Percentiles rank a stretch among this genome's conserved stretches.
Conservation (phyloP, 192 early-diverging fungal species). For the Backusella macrospora region DNA sequence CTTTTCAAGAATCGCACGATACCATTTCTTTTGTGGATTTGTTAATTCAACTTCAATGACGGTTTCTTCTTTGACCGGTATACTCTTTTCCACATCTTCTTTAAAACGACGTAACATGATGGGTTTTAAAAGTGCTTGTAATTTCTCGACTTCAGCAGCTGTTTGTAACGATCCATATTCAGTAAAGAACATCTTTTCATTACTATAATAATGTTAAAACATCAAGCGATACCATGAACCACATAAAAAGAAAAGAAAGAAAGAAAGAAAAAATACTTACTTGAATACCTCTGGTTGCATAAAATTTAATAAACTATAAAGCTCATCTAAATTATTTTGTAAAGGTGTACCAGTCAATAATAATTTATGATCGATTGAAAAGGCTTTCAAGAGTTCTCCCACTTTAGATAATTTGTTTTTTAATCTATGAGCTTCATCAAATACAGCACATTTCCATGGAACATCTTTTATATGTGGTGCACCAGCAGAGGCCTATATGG, state of each 20-base stretch:
- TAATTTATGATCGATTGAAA: conserved; percentile 75
- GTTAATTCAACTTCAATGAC: conserved; percentile 87
- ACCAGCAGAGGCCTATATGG: conserved; percentile 49
- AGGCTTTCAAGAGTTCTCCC: conserved; percentile 71
- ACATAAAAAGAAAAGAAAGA: too few relatives aligned
- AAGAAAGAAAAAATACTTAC: too few relatives aligned
- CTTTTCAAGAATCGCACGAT: conserved; percentile 80
- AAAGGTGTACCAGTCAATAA: conserved; percentile 85
- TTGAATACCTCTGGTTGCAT: conserved; percentile 66
- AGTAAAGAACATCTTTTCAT: conserved; percentile 67
- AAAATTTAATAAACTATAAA: conserved; percentile 82
- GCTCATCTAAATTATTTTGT: conserved; percentile 82
- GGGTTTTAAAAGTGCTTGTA: conserved; percentile 79
- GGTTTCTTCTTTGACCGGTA: conserved; percentile 89
- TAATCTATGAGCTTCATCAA: conserved; percentile 87
- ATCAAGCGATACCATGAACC: too few relatives aligned
- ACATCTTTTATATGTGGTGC: conserved; percentile 72
- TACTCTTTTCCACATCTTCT: conserved; percentile 87
- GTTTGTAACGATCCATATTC: conserved; percentile 73
- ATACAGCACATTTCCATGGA: conserved; percentile 68
- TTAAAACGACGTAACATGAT: conserved; percentile 87
- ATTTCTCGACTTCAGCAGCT: conserved; percentile 73
- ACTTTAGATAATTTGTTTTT: conserved; percentile 86
- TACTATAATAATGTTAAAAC: conserved; percentile 48
- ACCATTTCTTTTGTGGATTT: conserved; percentile 82